These are phyloP conservation scores for Globisporangium rhizosaccharum DNA, from an alignment of 352 stramenopile species.

Conservation along the genomic window DNA sequence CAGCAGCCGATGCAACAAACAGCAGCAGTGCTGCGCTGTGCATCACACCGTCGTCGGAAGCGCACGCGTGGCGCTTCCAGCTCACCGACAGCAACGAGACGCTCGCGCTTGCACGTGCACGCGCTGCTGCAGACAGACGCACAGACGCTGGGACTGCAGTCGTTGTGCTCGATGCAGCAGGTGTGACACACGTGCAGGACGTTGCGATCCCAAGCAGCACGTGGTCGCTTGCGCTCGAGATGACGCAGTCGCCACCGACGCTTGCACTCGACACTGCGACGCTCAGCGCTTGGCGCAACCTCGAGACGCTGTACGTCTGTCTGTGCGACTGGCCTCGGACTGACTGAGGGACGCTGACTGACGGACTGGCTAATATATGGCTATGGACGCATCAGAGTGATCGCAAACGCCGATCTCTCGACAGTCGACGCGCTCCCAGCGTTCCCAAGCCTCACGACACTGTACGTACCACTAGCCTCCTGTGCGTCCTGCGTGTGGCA, in stretches of 20 bases:
- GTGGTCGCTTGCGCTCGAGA: conserved; percentile 8
- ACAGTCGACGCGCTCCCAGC: background rate
- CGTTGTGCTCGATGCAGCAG: conserved; percentile 7
- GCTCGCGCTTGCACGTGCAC: conserved; percentile 3
- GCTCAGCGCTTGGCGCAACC: conserved; percentile 2
- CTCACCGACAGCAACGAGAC: conserved; percentile 7
- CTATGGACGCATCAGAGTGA: background rate
- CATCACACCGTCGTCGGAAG: conserved; percentile 2
- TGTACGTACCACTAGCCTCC: background rate
- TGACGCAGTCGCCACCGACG: background rate
- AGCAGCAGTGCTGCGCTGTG: conserved; percentile 4
- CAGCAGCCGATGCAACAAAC: background rate
- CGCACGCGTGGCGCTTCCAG: conserved; percentile 6
- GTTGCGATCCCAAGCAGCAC: conserved; percentile 1
- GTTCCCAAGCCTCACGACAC: conserved; percentile 6
- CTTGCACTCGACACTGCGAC: conserved; percentile 5
- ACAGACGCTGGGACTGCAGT: background rate
- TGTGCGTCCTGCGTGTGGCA: background rate
- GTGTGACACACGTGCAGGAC: conserved; percentile 2
- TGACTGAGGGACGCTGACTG: background rate
- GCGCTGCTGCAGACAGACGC: background rate
- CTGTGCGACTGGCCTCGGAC: background rate
- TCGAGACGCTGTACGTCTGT: conserved; percentile 13
- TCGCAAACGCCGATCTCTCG: conserved; percentile 15
- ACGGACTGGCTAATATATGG: background rate